A percentile compares a stretch with the other conserved stretches of the same genome.
Evolutionary conservation across 495 filamentous ascomycete species (phyloP).

Genomic region (Haplographium delicatum): DNA sequence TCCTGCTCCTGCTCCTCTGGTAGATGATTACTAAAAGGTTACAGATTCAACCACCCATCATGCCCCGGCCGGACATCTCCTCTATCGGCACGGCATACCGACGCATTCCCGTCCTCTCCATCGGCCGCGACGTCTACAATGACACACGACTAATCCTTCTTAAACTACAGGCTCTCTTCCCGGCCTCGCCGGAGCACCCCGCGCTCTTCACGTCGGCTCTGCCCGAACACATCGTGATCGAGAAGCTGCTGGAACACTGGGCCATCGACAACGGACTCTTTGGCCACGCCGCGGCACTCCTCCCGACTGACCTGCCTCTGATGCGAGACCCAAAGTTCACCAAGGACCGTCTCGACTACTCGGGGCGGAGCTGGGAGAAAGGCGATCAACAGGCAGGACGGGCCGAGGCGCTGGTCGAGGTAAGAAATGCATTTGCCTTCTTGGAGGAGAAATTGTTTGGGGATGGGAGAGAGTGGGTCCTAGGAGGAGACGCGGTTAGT

Average conservation of each 20-base stretch:
- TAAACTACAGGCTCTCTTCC: constrained; percentile 49
- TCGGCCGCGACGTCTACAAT: constrained; percentile 50
- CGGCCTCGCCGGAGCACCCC: constrained; percentile 20
- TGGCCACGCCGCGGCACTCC: constrained; percentile 34
- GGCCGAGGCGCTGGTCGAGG: constrained; percentile 41
- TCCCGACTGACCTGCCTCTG: constrained; percentile 43
- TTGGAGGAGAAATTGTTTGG: constrained; percentile 49
- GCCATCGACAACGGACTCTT: constrained; percentile 47
- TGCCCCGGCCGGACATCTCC: constrained; percentile 54
- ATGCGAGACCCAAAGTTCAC: constrained; percentile 44
- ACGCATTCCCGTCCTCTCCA: constrained; percentile 58
- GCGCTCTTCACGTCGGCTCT: neutral
- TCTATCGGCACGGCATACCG: constrained; percentile 54
- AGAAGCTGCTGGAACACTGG: constrained; percentile 36
- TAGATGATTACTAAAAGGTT: constrained; percentile 1
- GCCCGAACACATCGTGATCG: constrained; percentile 23
- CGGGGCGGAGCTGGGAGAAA: constrained; percentile 28
- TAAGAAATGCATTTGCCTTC: constrained; percentile 37
- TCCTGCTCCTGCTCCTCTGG: neutral
- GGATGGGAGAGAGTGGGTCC: constrained; percentile 55
- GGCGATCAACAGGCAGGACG: constrained; percentile 29
- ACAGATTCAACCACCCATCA: constrained; percentile 50
- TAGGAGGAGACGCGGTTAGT: constrained; percentile 36
- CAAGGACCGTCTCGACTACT: constrained; percentile 46
- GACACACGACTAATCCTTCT: constrained; percentile 56